Conservation (phyloP, 805 yeast genomes). For the Pichia insulana region DNA sequence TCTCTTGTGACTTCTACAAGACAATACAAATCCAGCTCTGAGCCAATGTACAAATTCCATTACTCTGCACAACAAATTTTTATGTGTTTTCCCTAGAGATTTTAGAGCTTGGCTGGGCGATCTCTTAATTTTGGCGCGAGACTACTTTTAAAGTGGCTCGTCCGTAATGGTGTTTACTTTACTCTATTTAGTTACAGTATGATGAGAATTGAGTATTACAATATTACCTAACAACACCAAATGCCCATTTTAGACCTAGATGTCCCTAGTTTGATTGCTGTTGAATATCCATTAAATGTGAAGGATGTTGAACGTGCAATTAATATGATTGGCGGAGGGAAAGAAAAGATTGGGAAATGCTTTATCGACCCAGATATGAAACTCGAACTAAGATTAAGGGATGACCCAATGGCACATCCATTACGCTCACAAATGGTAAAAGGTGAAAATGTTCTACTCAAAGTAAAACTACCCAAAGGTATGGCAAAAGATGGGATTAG, state of each 20-base stretch:
- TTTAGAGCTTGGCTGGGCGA: too few relatives aligned
- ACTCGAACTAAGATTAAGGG: constrained; percentile 25
- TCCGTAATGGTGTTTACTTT: too few relatives aligned
- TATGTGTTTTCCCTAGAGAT: too few relatives aligned
- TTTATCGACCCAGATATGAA: constrained; percentile 29
- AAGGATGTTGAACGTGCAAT: constrained; percentile 55
- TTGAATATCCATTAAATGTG: constrained; percentile 74
- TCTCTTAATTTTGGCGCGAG: too few relatives aligned
- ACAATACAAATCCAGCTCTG: not conserved
- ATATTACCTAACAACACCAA: too few relatives aligned
- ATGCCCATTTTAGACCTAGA: constrained; percentile 43
- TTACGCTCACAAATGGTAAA: constrained; percentile 41
- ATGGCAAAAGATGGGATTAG: constrained; percentile 35
- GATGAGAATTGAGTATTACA: too few relatives aligned
- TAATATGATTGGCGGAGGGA: constrained; percentile 67
- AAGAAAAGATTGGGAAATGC: constrained; percentile 31
- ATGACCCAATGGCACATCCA: constrained; percentile 45
- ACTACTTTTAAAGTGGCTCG: too few relatives aligned
- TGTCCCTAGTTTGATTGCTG: constrained; percentile 62
- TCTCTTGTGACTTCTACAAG: not conserved
- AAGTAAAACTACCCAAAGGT: constrained; percentile 51
- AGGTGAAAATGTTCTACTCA: constrained; percentile 50
- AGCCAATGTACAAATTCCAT: not conserved
- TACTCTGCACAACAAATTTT: too few relatives aligned
- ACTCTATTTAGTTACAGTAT: too few relatives aligned